Percentiles rank a stretch among this genome's conserved stretches.
These are phyloP conservation scores for Emmonsiellopsis sp. DNA, from an alignment of 2,329 filamentous ascomycete species.

Conservation along the genomic window DNA sequence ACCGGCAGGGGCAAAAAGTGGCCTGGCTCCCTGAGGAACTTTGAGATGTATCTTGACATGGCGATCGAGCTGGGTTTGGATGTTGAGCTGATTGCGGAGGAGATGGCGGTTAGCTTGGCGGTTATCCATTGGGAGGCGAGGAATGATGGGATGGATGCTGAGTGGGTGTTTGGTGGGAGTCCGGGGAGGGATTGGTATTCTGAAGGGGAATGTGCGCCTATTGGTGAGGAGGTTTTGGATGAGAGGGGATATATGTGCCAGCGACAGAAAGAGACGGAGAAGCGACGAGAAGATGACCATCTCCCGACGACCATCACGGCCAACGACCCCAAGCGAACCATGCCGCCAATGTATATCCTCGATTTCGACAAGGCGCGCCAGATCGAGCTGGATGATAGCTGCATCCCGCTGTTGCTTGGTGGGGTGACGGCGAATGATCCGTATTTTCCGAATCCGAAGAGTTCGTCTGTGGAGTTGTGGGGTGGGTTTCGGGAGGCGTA, in stretches of 20 bases:
- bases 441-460: slow-evolving; percentile 9
- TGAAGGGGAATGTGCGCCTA: not conserved
- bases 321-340: no score
- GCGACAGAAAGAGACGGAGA: no score
- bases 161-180: slow-evolving; percentile 9
- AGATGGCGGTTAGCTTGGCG: slow-evolving; percentile 11
- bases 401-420: slow-evolving; percentile 7
- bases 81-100: slow-evolving; percentile 7
- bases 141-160: slow-evolving; percentile 9
- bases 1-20: not conserved
- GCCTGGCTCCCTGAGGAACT: not conserved
- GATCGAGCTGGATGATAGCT: slow-evolving; percentile 10
- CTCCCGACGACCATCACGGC: no score
- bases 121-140: slow-evolving; percentile 10
- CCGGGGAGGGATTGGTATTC: not conserved
- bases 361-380: slow-evolving; percentile 7
- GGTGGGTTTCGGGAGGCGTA: not conserved
- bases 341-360: not conserved
- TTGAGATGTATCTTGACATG: not conserved
- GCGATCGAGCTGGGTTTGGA: not conserved
- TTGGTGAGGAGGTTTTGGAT: not conserved
- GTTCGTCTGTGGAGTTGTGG: not conserved
- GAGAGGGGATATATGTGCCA: not conserved
- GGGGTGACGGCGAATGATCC: slow-evolving; percentile 12
- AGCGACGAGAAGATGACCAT: no score